These are phyloP conservation scores for Ceratocystiopsis brevicomis DNA, from an alignment of 2,329 filamentous ascomycete species.

Conservation along the genomic window DNA sequence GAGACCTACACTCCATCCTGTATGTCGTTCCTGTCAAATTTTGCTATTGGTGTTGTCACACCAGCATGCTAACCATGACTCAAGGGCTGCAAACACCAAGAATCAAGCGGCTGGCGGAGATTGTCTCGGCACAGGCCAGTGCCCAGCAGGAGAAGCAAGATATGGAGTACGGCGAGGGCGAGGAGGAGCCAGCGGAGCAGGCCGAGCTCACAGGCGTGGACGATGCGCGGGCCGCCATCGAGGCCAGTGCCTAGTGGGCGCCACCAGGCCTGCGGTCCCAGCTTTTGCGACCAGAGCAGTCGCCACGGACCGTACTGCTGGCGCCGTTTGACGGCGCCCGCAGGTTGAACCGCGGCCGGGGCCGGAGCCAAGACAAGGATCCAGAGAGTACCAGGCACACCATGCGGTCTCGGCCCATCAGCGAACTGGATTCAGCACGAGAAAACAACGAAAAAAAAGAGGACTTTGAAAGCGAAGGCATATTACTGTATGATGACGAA, in stretches of 20 bases:
- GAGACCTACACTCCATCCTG: slow-evolving; percentile 98
- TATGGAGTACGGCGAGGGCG: slow-evolving; percentile 23
- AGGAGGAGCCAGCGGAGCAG: no score
- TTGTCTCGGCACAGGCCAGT: slow-evolving; percentile 89
- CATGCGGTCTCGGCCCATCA: no score
- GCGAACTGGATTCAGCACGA: no score
- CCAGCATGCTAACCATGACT: not conserved
- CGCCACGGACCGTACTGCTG: slow-evolving; percentile 13
- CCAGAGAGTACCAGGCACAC: no score
- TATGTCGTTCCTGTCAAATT: slow-evolving; percentile 30
- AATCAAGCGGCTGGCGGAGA: slow-evolving; percentile 90
- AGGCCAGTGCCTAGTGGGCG: slow-evolving; percentile 19
- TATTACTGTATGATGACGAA: slow-evolving; percentile 5
- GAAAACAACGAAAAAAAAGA: not conserved
- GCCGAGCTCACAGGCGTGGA: slow-evolving; percentile 32
- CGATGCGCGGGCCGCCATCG: slow-evolving; percentile 22
- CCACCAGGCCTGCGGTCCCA: slow-evolving; percentile 7
- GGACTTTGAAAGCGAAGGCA: no score
- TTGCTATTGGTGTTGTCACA: not conserved
- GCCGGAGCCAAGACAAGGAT: not conserved
- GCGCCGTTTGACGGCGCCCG: slow-evolving; percentile 8
- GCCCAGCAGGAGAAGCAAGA: slow-evolving; percentile 82
- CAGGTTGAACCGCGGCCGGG: slow-evolving; percentile 3
- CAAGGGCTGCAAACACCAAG: slow-evolving; percentile 88
- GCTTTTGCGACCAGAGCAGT: slow-evolving; percentile 9